These are phyloP conservation scores for Mucor ambiguus DNA, from an alignment of 371 early-diverging fungal genomes.

Conservation along the genomic window DNA sequence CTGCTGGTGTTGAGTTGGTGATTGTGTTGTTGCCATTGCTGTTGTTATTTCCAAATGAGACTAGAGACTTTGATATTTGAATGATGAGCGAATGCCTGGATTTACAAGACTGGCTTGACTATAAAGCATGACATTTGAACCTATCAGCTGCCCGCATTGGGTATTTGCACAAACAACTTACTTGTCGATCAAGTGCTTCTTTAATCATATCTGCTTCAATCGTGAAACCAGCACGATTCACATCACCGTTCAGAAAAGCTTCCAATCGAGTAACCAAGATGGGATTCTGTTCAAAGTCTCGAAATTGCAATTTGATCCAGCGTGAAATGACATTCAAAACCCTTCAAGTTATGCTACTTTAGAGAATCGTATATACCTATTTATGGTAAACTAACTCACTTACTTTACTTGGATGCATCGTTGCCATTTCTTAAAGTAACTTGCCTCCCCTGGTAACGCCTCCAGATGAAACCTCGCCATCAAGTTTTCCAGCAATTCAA, in stretches of 20 bases:
- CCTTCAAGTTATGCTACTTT: constrained; percentile 27
- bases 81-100: constrained; percentile 30
- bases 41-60: constrained; percentile 12
- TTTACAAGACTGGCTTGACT: constrained; percentile 1
- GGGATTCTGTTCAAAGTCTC: constrained; percentile 57
- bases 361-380: not conserved
- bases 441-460: constrained; percentile 50
- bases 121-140: not conserved
- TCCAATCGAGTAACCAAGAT: constrained; percentile 38
- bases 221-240: constrained; percentile 35
- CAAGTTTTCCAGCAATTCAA: constrained; percentile 60
- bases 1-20: not conserved
- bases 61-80: constrained; percentile 23
- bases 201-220: constrained; percentile 37
- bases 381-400: not conserved
- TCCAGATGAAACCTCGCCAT: constrained; percentile 62
- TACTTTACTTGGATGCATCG: constrained; percentile 68
- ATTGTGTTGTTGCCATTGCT: not conserved
- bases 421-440: constrained; percentile 65
- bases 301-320: constrained; percentile 70
- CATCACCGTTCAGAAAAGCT: constrained; percentile 38
- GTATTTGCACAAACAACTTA: not conserved
- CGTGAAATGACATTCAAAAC: constrained; percentile 63
- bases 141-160: too few species aligned
- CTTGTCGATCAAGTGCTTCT: constrained; percentile 36